Conservation (phyloP, 148 eudicot genomes). For the Amaranthus cruentus region DNA sequence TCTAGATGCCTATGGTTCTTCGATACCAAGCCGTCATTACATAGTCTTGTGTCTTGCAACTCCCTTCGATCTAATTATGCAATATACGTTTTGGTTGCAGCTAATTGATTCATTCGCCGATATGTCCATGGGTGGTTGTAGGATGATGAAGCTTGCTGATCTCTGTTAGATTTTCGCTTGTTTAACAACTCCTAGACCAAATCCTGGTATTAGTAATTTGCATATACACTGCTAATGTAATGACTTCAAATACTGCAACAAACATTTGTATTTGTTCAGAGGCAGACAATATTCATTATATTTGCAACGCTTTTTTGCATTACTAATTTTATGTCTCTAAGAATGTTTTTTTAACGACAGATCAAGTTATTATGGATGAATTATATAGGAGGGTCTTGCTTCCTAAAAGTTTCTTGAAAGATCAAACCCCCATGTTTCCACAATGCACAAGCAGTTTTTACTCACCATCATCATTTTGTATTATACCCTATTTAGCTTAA, state of each 20-base stretch:
- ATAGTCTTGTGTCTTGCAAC: too few species aligned
- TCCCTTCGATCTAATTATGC: neutral
- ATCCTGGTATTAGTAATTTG: conserved; percentile 29
- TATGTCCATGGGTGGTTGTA: conserved; percentile 26
- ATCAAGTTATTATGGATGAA: too few species aligned
- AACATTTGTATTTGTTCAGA: conserved; percentile 16
- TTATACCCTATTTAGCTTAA: too few species aligned
- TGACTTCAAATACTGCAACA: conserved; percentile 19
- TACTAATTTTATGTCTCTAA: conserved; percentile 4
- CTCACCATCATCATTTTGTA: too few species aligned
- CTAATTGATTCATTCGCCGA: conserved; percentile 29
- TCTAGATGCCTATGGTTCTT: too few species aligned
- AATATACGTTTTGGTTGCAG: conserved; percentile 17
- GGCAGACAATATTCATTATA: conserved; percentile 18
- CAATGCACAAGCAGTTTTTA: too few species aligned
- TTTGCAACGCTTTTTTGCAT: conserved; percentile 9
- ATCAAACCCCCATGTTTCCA: too few species aligned
- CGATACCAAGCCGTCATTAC: too few species aligned
- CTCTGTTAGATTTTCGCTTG: conserved; percentile 10
- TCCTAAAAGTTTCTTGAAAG: too few species aligned
- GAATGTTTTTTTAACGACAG: too few species aligned
- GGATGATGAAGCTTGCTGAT: conserved; percentile 21
- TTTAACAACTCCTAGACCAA: conserved; percentile 21
- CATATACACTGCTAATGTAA: conserved; percentile 35
- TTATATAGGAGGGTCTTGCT: too few species aligned